Conservation (phyloP, 805 yeast species). For the Nakazawaea anatomiae region DNA sequence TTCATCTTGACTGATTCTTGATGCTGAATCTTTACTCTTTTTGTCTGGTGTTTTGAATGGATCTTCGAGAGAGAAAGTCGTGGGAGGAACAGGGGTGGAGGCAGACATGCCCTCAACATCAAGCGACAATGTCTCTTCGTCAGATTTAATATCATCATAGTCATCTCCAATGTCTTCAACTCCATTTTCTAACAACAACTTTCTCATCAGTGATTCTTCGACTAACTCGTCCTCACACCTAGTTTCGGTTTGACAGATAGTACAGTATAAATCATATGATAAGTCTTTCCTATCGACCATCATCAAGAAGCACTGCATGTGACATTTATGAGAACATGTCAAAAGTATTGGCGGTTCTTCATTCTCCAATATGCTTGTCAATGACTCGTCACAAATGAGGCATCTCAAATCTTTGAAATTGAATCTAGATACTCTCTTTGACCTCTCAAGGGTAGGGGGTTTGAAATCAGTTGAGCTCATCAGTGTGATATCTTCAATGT, state of each 20-base stretch:
- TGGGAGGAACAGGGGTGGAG: background rate
- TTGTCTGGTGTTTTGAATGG: background rate
- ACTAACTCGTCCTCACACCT: slow-evolving; percentile 1
- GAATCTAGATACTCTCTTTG: background rate
- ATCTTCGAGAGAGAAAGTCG: background rate
- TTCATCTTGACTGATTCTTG: no score
- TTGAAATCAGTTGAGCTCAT: background rate
- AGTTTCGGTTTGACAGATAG: background rate
- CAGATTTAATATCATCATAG: background rate
- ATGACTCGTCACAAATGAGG: slow-evolving; percentile 10
- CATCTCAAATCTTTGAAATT: slow-evolving; percentile 7
- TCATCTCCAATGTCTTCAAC: background rate
- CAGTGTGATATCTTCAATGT: background rate
- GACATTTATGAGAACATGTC: slow-evolving; percentile 10
- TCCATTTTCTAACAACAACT: slow-evolving; percentile 1
- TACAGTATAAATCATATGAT: slow-evolving; percentile 1
- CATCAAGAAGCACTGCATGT: slow-evolving; percentile 9
- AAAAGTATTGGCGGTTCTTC: slow-evolving; percentile 10
- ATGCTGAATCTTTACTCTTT: background rate
- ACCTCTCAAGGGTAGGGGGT: background rate
- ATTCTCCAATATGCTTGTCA: slow-evolving; percentile 4
- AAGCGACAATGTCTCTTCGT: no score
- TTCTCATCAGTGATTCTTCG: slow-evolving; percentile 1
- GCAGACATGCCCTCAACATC: no score
- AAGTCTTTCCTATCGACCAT: background rate